A percentile compares a stretch with the other conserved stretches of the same genome.
These are phyloP conservation scores for Gliomastix tumulicola DNA, from an alignment of 2,329 filamentous ascomycete species.

Conservation along the genomic window DNA sequence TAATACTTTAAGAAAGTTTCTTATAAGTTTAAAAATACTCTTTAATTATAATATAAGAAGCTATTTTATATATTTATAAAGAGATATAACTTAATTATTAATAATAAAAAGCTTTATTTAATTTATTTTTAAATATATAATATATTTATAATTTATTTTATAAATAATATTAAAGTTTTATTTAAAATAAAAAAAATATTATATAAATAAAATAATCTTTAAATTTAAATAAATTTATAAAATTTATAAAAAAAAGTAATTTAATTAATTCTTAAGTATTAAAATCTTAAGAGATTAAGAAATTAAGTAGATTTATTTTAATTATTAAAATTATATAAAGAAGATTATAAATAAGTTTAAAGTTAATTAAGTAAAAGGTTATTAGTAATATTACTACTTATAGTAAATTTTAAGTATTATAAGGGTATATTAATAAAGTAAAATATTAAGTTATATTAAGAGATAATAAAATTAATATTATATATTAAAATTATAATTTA, in stretches of 20 bases:
- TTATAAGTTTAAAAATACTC: background rate
- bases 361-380: background rate
- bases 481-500: background rate
- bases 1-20: too few species aligned
- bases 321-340: background rate
- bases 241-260: background rate
- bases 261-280: background rate
- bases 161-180: background rate
- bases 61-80: conserved; percentile 1
- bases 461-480: too few species aligned
- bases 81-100: background rate
- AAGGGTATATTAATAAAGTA: background rate
- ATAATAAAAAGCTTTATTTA: background rate
- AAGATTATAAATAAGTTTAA: background rate
- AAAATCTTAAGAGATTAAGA: background rate
- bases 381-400: background rate
- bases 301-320: background rate
- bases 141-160: background rate
- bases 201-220: background rate
- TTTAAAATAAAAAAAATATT: background rate
- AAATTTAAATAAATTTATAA: background rate
- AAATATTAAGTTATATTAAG: too few species aligned
- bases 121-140: background rate
- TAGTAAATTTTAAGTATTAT: background rate
- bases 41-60: background rate